phyloP scores from a whole-genome alignment of 768 basidiomycete species.

The Chiua virens region DNA sequence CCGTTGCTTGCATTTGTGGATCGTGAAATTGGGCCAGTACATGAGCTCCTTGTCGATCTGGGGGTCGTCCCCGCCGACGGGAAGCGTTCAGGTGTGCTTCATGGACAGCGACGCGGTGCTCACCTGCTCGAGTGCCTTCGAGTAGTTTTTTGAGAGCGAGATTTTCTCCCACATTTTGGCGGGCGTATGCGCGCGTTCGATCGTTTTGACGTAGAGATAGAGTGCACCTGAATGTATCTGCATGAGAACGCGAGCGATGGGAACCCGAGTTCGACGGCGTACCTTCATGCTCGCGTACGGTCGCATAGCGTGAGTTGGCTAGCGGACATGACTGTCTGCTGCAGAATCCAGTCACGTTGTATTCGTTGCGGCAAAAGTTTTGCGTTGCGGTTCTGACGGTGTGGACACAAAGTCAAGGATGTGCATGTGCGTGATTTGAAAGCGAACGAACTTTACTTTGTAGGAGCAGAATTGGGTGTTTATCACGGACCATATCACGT shows the following conservation, averaged over 20 bases:
- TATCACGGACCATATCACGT: slow-evolving; percentile 97
- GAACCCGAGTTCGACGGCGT: slow-evolving; percentile 4
- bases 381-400: slow-evolving; percentile 80
- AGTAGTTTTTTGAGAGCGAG: slow-evolving; percentile 89
- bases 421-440: not conserved
- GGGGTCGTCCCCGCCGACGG: not conserved
- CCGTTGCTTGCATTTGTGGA: slow-evolving; percentile 99
- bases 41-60: slow-evolving; percentile 94
- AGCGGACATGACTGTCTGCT: slow-evolving; percentile 93
- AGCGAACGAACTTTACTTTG: slow-evolving; percentile 89
- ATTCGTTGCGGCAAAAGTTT: slow-evolving; percentile 98
- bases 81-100: not conserved
- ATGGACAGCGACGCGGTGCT: slow-evolving; percentile 13
- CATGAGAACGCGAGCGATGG: not conserved
- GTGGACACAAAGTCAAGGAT: slow-evolving; percentile 1
- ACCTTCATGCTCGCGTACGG: slow-evolving; percentile 97
- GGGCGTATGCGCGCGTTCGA: slow-evolving; percentile 94
- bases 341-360: slow-evolving; percentile 97
- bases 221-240: slow-evolving; percentile 52
- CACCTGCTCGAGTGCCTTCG: slow-evolving; percentile 94
- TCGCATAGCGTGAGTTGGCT: slow-evolving; percentile 97
- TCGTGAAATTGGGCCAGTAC: slow-evolving; percentile 98
- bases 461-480: slow-evolving; percentile 97
- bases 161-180: slow-evolving; percentile 98
- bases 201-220: slow-evolving; percentile 96